Evolutionary conservation across 768 basidiomycete species (phyloP), one percentile per base, ranked within the genome.

Genomic region (Fistulinella prunicolor): DNA sequence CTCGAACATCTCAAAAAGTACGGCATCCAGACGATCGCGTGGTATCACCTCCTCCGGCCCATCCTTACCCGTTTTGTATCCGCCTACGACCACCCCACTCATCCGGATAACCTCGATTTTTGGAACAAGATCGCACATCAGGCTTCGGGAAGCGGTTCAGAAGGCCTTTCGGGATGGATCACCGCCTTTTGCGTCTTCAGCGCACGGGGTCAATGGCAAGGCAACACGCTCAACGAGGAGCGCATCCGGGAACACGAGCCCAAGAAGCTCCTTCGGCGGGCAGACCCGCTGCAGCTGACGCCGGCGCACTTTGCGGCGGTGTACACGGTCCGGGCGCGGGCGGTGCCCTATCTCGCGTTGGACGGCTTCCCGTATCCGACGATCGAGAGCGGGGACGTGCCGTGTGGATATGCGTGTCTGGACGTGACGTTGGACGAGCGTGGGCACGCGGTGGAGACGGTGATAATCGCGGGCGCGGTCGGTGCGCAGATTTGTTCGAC

Each of bases 31-130:
- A 65, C 68, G 22, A 54, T 69, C 37, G 64, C 65, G 6, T 77
- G 74, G 74, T 61, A 65, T 17, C 58, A 64, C 24, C 65, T 78
- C 22, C 66, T 78, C 7, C 63, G 63, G 9, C 73, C 73, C 0
- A 57, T 78, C 20, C 53, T 78, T 37, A 30, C 53, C 26, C 63
- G 68, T 14, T 73, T 74, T 48, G 61, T 72, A 8, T 24, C 51
- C 3, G 66, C 73, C 7, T 75, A 70, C 40, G 67, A 70, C n/a
- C 41, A 57, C 23, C 68, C 68, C 6, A 29, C 43, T 41, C 55
- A 54, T 12, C 54, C 57, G 4, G 50, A 58, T 24, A 70, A 73
- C 44, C 51, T 65, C 41, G 66, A 65, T 1, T 74, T 74, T 49
- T 74, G 73, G 73, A 66, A 66, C 46, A 63, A 61, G 49, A 61